Evolutionary conservation across 495 filamentous ascomycete species (phyloP).

Genomic region (Xylaria nigripes): DNA sequence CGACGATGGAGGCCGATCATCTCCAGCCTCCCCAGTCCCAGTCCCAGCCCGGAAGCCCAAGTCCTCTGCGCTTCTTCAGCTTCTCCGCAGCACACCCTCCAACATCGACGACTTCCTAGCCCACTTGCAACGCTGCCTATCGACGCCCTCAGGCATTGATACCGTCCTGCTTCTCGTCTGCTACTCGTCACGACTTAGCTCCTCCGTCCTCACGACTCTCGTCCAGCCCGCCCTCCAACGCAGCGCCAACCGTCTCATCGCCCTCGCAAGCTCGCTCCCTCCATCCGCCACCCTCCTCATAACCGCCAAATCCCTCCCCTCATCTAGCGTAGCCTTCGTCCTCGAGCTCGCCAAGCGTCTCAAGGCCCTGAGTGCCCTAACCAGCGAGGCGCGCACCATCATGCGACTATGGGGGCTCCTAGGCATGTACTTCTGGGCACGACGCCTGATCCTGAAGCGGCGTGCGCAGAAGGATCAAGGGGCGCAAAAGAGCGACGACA

Average conservation of each 20-base stretch:
- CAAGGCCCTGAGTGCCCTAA: slow-evolving; percentile 42
- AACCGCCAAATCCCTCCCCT: slow-evolving; percentile 21
- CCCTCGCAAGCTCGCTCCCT: slow-evolving; percentile 32
- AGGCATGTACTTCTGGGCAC: slow-evolving; percentile 67
- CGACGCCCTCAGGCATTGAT: slow-evolving; percentile 53
- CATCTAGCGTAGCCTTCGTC: slow-evolving; percentile 35
- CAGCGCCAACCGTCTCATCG: slow-evolving; percentile 32
- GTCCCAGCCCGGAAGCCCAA: slow-evolving; percentile 34
- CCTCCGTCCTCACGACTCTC: slow-evolving; percentile 30
- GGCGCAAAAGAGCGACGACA: slow-evolving; percentile 29
- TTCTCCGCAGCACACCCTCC: slow-evolving; percentile 31
- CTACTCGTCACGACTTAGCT: slow-evolving; percentile 52
- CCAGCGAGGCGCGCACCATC: slow-evolving; percentile 62
- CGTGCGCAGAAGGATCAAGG: slow-evolving; percentile 9
- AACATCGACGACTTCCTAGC: slow-evolving; percentile 41
- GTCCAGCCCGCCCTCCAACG: slow-evolving; percentile 31
- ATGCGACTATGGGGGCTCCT: slow-evolving; percentile 72
- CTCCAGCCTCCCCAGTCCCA: slow-evolving; percentile 28
- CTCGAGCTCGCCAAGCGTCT: slow-evolving; percentile 36
- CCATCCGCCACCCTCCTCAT: slow-evolving; percentile 31
- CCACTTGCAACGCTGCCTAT: slow-evolving; percentile 48
- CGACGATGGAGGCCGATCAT: too few relatives aligned
- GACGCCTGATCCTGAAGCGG: slow-evolving; percentile 37
- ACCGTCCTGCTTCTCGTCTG: slow-evolving; percentile 53
- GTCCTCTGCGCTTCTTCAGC: slow-evolving; percentile 21